phyloP scores from a whole-genome alignment of 768 basidiomycete genomes.

The Rhizopogon vinicolor region DNA sequence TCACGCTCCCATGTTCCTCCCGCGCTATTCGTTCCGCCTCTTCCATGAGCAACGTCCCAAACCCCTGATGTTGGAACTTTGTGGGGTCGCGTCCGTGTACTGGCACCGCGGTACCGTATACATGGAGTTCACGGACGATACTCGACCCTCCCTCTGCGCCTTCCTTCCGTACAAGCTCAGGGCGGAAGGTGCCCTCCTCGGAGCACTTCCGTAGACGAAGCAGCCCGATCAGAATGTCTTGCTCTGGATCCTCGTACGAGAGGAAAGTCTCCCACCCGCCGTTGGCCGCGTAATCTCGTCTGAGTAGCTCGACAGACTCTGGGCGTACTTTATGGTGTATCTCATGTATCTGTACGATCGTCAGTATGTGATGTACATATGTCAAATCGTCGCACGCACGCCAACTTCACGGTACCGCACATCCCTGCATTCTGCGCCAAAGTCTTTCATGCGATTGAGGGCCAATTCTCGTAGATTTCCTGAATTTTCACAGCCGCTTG shows the following conservation, averaged over 20 bases:
- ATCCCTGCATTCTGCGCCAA: constrained; percentile 95
- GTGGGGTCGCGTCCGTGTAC: constrained; percentile 97
- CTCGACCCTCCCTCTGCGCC: constrained; percentile 77
- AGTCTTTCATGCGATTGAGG: constrained; percentile 97
- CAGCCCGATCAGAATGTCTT: constrained; percentile 92
- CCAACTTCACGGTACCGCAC: constrained; percentile 98
- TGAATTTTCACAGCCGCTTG: constrained; percentile 96
- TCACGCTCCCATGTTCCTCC: constrained; percentile 94
- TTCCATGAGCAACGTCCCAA: constrained; percentile 97
- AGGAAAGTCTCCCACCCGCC: constrained; percentile 99
- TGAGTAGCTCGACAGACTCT: constrained; percentile 90
- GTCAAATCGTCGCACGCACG: constrained; percentile 41
- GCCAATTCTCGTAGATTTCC: constrained; percentile 96
- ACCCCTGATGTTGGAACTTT: constrained; percentile 97
- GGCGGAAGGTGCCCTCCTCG: constrained; percentile 94
- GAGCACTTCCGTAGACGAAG: constrained; percentile 92
- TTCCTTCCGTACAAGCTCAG: constrained; percentile 74
- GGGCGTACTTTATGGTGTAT: constrained; percentile 98
- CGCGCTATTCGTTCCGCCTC: constrained; percentile 97
- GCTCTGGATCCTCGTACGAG: constrained; percentile 97
- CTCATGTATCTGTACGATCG: constrained; percentile 76
- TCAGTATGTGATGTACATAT: constrained; percentile 2
- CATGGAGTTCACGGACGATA: constrained; percentile 94
- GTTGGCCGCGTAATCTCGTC: constrained; percentile 94
- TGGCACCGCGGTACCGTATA: constrained; percentile 97